Evolutionary conservation across 108 stramenopile genomes (phyloP).

Genomic region (Schizochytrium sp.): DNA sequence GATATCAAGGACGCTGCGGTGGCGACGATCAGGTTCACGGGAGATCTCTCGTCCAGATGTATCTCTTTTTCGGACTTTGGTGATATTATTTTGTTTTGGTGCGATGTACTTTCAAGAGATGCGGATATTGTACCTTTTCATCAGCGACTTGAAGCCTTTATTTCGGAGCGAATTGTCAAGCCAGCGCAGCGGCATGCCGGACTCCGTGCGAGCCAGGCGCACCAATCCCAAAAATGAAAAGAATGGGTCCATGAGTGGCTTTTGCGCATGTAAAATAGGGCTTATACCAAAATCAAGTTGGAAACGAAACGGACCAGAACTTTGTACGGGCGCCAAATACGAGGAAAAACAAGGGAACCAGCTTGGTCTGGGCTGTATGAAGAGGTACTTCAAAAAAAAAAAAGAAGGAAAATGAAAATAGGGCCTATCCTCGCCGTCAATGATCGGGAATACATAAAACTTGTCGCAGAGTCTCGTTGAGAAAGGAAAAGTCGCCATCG

Average conservation of each 20-base stretch:
- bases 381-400: too few relatives aligned
- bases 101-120: not conserved
- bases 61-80: not conserved
- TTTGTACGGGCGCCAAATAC: too few relatives aligned
- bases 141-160: not conserved
- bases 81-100: not conserved
- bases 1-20: not conserved
- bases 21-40: not conserved
- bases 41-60: not conserved
- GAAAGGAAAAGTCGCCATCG: not conserved
- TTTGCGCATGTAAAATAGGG: too few relatives aligned
- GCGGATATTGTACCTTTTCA: not conserved
- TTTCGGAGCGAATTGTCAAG: not conserved
- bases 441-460: not conserved
- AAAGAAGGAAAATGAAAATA: too few relatives aligned
- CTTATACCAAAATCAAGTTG: too few relatives aligned
- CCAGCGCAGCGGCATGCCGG: not conserved
- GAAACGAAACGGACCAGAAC: too few relatives aligned
- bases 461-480: not conserved
- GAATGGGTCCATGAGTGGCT: not conserved
- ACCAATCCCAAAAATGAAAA: not conserved
- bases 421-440: not conserved
- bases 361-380: too few relatives aligned
- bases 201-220: not conserved
- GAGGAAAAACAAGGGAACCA: too few relatives aligned